phyloP scores from a whole-genome alignment of 2,329 filamentous ascomycete genomes.

The Neofusicoccum umdonicola region DNA sequence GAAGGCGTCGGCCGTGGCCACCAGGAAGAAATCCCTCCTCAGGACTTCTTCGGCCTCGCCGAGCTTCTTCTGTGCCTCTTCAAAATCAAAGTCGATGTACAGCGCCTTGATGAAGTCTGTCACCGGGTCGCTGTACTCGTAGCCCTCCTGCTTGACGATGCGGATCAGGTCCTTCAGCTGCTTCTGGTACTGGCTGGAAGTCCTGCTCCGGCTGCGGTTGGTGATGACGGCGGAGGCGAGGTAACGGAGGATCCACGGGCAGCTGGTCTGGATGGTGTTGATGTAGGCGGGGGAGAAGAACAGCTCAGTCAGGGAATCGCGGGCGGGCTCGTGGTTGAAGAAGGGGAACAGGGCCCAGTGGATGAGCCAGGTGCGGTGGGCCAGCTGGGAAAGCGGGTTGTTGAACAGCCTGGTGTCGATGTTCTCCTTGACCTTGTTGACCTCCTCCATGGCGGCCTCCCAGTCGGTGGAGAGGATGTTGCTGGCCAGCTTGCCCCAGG shows the following conservation, averaged over 20 bases:
- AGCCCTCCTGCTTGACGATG: conserved; percentile 93
- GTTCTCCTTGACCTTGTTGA: conserved; percentile 63
- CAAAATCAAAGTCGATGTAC: conserved; percentile 95
- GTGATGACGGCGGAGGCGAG: conserved; percentile 92
- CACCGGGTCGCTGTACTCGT: conserved; percentile 95
- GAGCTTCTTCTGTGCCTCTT: conserved; percentile 90
- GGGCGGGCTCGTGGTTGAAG: conserved; percentile 93
- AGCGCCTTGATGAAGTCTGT: conserved; percentile 96
- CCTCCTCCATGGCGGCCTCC: conserved; percentile 74
- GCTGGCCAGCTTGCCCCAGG: conserved; percentile 95
- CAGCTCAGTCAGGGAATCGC: conserved; percentile 88
- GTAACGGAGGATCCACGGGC: conserved; percentile 95
- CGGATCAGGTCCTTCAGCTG: conserved; percentile 96
- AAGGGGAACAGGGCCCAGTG: conserved; percentile 99
- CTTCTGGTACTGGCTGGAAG: conserved; percentile 93
- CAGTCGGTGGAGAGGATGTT: conserved; percentile 95
- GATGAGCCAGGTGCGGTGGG: conserved; percentile 94
- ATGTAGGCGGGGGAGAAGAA: conserved; percentile 98
- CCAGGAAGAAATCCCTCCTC: conserved; percentile 92
- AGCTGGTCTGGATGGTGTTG: conserved; percentile 98
- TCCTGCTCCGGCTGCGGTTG: conserved; percentile 68
- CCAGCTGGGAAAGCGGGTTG: conserved; percentile 91
- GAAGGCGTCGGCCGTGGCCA: conserved; percentile 78
- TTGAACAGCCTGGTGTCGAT: conserved; percentile 96
- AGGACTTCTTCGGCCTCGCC: conserved; percentile 86